Evolutionary conservation across 169 alveolate genomes (phyloP).

Genomic region (Plasmodium gonderi): DNA sequence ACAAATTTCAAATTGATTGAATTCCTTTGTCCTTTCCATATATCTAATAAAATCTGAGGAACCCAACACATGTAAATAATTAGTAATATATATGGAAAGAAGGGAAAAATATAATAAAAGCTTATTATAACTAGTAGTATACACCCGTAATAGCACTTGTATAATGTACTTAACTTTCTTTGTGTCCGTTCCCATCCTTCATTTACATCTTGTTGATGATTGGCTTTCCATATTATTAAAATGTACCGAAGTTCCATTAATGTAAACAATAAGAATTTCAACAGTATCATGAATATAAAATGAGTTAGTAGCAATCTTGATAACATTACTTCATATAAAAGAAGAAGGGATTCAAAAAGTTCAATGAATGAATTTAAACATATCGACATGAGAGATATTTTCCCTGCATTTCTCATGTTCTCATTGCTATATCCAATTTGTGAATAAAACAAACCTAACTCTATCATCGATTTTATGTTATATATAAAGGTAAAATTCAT

Average conservation of each 20-base stretch:
- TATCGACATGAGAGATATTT: conserved; percentile 75
- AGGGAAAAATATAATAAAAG: conserved; percentile 37
- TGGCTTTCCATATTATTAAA: conserved; percentile 83
- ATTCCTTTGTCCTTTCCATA: conserved; percentile 85
- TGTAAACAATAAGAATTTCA: conserved; percentile 77
- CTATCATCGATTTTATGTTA: conserved; percentile 75
- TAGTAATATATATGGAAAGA: conserved; percentile 76
- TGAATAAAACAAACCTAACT: conserved; percentile 67
- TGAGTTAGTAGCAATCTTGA: conserved; percentile 36
- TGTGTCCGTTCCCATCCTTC: conserved; percentile 83
- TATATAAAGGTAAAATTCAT: conserved; percentile 51
- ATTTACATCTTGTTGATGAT: conserved; percentile 78
- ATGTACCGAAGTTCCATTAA: conserved; percentile 80
- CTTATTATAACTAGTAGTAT: conserved; percentile 35
- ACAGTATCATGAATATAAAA: conserved; percentile 68
- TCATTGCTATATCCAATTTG: conserved; percentile 65
- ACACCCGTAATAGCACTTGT: conserved; percentile 58
- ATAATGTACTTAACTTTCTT: conserved; percentile 77
- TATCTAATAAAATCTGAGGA: conserved; percentile 85
- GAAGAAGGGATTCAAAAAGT: conserved; percentile 78
- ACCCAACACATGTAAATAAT: conserved; percentile 81
- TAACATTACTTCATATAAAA: conserved; percentile 76
- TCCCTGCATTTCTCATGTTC: conserved; percentile 47
- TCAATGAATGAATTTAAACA: conserved; percentile 79
- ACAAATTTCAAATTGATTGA: conserved; percentile 74